Evolutionary conservation across 2,329 filamentous ascomycete species (phyloP).

Genomic region (Metarhizium album): DNA sequence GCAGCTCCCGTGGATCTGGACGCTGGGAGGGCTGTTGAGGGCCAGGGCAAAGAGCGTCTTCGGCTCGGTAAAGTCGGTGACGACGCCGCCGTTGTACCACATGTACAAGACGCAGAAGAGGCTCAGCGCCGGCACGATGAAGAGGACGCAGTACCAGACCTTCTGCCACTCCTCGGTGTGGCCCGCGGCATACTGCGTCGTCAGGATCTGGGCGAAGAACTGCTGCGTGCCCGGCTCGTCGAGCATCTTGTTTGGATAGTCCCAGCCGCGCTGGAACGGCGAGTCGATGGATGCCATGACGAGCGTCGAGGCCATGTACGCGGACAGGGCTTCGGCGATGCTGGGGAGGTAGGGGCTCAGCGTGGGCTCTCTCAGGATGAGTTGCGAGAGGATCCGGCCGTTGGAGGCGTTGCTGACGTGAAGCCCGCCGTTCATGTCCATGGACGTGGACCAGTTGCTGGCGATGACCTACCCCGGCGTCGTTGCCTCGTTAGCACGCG

Average conservation of each 20-base stretch:
- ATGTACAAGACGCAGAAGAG: constrained; percentile 53
- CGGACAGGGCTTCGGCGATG: constrained; percentile 62
- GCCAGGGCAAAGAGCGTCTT: constrained; percentile 64
- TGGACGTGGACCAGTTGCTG: constrained; percentile 27
- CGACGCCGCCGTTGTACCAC: constrained; percentile 35
- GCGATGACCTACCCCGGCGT: too few species aligned
- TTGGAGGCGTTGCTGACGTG: constrained; percentile 47
- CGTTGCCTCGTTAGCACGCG: too few species aligned
- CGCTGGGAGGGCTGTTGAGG: constrained; percentile 43
- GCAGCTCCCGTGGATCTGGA: constrained; percentile 26
- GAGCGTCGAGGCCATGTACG: constrained; percentile 56
- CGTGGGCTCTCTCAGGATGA: constrained; percentile 29
- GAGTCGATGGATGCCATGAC: constrained; percentile 47
- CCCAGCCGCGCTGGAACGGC: constrained; percentile 50
- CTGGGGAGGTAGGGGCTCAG: constrained; percentile 49
- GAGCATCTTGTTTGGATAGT: constrained; percentile 29
- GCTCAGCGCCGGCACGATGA: constrained; percentile 57
- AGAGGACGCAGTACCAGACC: constrained; percentile 56
- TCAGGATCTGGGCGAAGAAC: constrained; percentile 54
- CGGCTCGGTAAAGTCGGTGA: constrained; percentile 72
- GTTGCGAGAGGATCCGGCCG: constrained; percentile 42
- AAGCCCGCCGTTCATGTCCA: constrained; percentile 46
- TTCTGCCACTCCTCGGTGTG: constrained; percentile 49
- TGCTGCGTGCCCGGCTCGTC: constrained; percentile 35
- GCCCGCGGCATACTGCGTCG: constrained; percentile 61